Evolutionary conservation across 2,329 filamentous ascomycete genomes (phyloP), one percentile per base, ranked within the genome.

Genomic region (Alternaria dauci): DNA sequence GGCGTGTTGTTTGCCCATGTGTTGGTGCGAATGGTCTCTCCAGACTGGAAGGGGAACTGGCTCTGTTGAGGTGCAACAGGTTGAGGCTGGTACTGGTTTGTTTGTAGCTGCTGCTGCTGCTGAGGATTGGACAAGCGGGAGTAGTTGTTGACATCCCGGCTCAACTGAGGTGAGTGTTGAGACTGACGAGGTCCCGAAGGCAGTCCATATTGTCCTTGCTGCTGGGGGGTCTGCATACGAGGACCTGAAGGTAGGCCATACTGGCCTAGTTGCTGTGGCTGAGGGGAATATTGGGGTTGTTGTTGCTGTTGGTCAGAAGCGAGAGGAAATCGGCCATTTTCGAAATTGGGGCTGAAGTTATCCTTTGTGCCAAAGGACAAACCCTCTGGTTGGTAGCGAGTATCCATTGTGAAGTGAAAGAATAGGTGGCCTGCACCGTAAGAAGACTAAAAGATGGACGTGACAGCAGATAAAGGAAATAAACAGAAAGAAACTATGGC

Each of bases 351-450:
- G 43, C 59, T 68, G 61, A 69, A 74, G 46, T 47, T 58, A 52
- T 63, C 62, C 47, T 60, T 69, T 62, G 58, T 70, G 42, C 70
- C 71, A 59, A 71, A 71, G 39, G 70, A 68, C 55, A 71, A 52
- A 32, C 69, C 66, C 55, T 71, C 64, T 36, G 70, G 69, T 55
- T 74, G 70, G 51, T 69, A 75, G 54, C 68, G 69, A 61, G 68
- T 68, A 55, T 76, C 72, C 74, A 76, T 76, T 65, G 62, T 63
- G 66, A 57, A 61, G 53, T 66, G 46, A 63, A 26, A 54, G 60
- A 56, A 64, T 62, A 59, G 72, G 71, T 76, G 74, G 52, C 73
- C 73, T 73, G 74, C 73, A 76, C 74, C 70, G 62, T 62, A 55
- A 65, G 58, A 60, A 42, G 57, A 59, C 30, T 62, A 67, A 66